phyloP scores from a whole-genome alignment of 176 grass and related monocot genomes.

The Eragrostis curvula region DNA sequence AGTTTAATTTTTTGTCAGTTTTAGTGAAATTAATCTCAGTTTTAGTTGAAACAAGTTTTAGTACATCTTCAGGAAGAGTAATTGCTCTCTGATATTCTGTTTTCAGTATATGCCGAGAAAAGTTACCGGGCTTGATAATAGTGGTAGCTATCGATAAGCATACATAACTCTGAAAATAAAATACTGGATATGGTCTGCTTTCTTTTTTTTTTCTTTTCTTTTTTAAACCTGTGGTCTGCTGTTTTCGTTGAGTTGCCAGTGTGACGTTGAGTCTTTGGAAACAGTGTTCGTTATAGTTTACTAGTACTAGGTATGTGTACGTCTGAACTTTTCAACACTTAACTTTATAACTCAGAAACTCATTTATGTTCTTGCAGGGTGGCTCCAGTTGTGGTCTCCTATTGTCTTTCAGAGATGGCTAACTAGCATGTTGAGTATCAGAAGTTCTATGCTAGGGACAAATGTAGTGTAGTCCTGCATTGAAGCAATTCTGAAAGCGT shows the following conservation, averaged over 20 bases:
- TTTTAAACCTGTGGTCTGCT: neutral
- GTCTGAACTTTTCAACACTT: conserved; percentile 21
- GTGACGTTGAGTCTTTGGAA: neutral
- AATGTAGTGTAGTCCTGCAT: conserved; percentile 20
- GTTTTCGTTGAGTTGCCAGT: conserved; percentile 2
- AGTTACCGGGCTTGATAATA: too few relatives aligned
- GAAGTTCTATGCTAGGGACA: conserved; percentile 31
- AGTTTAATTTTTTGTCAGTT: neutral
- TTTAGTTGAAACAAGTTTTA: neutral
- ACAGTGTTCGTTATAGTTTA: neutral
- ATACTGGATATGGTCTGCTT: too few relatives aligned
- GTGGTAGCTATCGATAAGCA: too few relatives aligned
- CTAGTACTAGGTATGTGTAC: neutral
- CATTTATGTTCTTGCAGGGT: conserved; percentile 54
- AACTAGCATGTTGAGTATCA: conserved; percentile 34
- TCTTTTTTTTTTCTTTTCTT: too few relatives aligned
- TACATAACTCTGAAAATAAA: too few relatives aligned
- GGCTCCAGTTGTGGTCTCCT: conserved; percentile 47
- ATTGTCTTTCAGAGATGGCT: conserved; percentile 39
- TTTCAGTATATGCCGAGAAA: neutral
- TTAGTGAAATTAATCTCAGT: neutral
- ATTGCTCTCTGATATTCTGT: neutral
- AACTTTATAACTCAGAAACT: conserved; percentile 30
- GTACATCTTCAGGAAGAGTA: neutral
- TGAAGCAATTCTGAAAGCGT: neutral